Percentiles rank a stretch among this genome's conserved stretches.
Evolutionary conservation across 106 monocot genomes (phyloP).

Genomic region (Apostasia ramifera): DNA sequence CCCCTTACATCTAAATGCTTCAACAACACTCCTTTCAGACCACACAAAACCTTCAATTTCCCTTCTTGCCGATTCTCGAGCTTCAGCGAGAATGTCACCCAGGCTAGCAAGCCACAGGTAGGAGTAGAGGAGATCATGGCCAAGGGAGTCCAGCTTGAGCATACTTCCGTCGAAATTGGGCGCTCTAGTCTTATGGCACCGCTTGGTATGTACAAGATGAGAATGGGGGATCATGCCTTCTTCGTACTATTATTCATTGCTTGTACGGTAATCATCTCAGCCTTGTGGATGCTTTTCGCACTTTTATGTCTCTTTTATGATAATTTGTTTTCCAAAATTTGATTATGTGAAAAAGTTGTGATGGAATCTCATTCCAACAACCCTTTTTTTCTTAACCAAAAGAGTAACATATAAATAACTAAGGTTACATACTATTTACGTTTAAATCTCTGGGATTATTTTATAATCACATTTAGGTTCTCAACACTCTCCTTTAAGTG

Average conservation of each 20-base stretch:
- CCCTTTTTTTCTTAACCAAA: too few species aligned
- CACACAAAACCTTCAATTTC: not conserved
- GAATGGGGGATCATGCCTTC: constrained; percentile 63
- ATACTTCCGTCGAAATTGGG: constrained; percentile 22
- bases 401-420: too few species aligned
- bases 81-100: not conserved
- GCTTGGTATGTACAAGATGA: constrained; percentile 23
- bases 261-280: constrained; percentile 27
- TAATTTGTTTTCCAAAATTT: too few species aligned
- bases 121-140: not conserved
- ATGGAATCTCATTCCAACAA: too few species aligned
- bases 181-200: constrained; percentile 22
- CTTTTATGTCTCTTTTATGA: not conserved
- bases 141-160: constrained; percentile 5
- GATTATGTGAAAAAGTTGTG: too few species aligned
- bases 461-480: too few species aligned
- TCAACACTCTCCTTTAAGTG: too few species aligned
- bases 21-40: not conserved
- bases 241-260: constrained; percentile 57
- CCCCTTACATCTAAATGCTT: not conserved
- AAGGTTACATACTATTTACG: too few species aligned
- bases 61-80: not conserved
- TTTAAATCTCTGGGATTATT: too few species aligned
- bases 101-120: not conserved
- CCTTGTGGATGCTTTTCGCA: not conserved